Conservation (phyloP, 345 rosid genomes). For the Salix koriyanagi region DNA sequence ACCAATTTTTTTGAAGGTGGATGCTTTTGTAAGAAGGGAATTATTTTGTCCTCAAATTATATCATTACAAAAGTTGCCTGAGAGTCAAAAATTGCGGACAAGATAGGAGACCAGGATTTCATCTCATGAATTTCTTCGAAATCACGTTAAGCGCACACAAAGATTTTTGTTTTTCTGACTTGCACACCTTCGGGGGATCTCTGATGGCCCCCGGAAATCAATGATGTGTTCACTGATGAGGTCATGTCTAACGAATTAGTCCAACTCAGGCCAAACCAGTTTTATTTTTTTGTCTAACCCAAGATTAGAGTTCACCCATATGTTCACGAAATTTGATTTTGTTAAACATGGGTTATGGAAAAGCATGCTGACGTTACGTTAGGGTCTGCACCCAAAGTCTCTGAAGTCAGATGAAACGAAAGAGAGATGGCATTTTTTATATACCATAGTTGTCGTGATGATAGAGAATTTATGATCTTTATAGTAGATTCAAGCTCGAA, state of each 20-base stretch:
- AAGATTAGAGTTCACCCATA: background rate
- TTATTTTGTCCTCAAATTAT: background rate
- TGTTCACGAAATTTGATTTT: too few relatives aligned
- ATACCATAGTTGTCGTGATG: too few relatives aligned
- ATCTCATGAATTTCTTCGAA: background rate
- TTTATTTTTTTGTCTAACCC: background rate
- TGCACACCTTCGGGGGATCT: background rate
- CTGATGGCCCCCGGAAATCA: background rate
- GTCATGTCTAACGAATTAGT: background rate
- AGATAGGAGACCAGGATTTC: background rate
- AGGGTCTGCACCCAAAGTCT: background rate
- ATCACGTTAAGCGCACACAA: conserved; percentile 7
- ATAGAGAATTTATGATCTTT: accelerated
- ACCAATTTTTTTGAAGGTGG: background rate
- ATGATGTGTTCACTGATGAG: background rate
- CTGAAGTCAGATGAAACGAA: background rate
- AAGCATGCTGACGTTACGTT: background rate
- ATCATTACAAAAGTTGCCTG: background rate
- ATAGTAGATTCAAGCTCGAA: too few relatives aligned
- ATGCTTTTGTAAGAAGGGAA: background rate
- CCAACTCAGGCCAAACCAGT: background rate
- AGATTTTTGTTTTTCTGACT: background rate
- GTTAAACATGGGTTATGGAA: too few relatives aligned
- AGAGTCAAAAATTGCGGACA: background rate
- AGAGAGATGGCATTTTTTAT: background rate